Conservation (phyloP, 2,329 filamentous ascomycete species). For the Fusarium sp. region DNA sequence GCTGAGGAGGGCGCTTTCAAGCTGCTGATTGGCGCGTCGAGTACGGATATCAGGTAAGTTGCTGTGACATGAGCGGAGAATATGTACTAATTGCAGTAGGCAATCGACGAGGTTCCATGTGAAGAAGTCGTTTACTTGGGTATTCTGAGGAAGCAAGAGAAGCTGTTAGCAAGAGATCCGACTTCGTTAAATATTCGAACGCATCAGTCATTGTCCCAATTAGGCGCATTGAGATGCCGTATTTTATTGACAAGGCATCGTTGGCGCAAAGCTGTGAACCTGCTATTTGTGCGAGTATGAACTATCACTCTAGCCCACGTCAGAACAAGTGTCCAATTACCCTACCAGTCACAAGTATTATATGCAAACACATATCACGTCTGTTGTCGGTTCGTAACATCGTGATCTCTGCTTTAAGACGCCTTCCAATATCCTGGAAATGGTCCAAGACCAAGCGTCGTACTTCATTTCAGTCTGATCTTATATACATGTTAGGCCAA, state of each 20-base stretch:
- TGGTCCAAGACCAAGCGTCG: neutral
- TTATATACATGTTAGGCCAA: slow-evolving; percentile 12
- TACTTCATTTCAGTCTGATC: slow-evolving; percentile 27
- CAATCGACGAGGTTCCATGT: slow-evolving; percentile 68
- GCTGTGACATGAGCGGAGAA: fast-evolving
- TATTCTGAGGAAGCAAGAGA: slow-evolving; percentile 59
- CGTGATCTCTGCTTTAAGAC: neutral
- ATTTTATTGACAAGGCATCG: neutral
- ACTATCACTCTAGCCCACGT: neutral
- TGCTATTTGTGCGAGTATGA: neutral
- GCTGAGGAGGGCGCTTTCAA: slow-evolving; percentile 74
- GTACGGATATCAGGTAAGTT: slow-evolving; percentile 72
- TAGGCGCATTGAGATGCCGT: neutral
- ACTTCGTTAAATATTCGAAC: neutral
- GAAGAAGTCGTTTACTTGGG: slow-evolving; percentile 74
- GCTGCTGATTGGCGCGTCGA: slow-evolving; percentile 72
- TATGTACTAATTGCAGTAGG: slow-evolving; percentile 53
- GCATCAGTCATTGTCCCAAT: neutral
- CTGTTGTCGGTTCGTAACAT: neutral
- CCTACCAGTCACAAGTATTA: neutral
- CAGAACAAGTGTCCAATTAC: neutral
- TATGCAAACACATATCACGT: slow-evolving; percentile 13
- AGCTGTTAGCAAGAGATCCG: neutral
- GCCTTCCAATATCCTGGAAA: neutral
- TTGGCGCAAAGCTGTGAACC: neutral